phyloP scores from a whole-genome alignment of 768 basidiomycete genomes.

The Podaxis sp. region DNA sequence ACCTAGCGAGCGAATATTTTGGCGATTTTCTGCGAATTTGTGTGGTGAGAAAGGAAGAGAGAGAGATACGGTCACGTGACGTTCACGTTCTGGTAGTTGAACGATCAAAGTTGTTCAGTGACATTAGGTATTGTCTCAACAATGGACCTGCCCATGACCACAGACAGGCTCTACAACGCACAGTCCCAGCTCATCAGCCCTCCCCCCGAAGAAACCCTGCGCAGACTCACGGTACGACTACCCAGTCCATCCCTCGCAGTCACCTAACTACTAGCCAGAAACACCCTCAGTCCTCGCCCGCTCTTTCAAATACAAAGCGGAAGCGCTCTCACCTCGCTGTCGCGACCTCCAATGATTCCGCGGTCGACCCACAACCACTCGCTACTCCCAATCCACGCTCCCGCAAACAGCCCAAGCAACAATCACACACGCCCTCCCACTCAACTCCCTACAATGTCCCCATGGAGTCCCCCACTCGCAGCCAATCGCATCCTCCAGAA shows the following conservation, averaged over 20 bases:
- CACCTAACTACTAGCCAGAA: neutral
- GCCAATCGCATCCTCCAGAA: neutral
- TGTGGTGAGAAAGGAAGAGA: neutral
- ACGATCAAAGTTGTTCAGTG: no score
- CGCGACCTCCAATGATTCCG: constrained; percentile 10
- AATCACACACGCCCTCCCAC: neutral
- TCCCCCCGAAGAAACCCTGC: constrained; percentile 57
- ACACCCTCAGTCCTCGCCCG: neutral
- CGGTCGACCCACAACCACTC: constrained; percentile 41
- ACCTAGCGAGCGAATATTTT: neutral
- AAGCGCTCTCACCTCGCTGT: constrained; percentile 27
- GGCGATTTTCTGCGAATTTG: neutral
- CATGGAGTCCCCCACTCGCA: constrained; percentile 26
- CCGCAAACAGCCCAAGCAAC: constrained; percentile 42
- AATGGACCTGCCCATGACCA: neutral
- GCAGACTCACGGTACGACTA: constrained; percentile 26
- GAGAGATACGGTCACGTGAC: constrained; percentile 21
- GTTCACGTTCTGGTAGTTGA: constrained; percentile 17
- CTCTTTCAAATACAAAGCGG: constrained; percentile 29
- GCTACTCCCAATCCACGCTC: constrained; percentile 51
- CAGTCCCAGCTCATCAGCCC: constrained; percentile 50
- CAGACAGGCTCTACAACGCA: constrained; percentile 20
- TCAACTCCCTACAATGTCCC: constrained; percentile 3
- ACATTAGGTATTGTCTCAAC: neutral
- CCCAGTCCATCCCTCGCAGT: neutral